Evolutionary conservation across 2,329 filamentous ascomycete species (phyloP).

Genomic region (Ophiostoma ulmi): DNA sequence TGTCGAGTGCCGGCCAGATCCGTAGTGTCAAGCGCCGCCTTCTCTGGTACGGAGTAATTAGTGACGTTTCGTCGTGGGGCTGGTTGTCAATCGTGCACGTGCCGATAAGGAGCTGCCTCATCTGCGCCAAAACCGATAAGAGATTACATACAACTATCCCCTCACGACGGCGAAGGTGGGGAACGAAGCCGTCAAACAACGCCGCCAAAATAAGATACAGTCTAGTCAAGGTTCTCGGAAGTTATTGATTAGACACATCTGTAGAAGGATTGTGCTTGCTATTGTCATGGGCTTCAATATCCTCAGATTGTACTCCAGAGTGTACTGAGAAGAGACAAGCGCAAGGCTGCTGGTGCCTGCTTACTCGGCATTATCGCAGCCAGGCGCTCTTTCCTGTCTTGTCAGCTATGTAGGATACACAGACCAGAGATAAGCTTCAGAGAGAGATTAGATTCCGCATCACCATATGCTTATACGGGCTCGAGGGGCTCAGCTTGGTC

Average conservation of each 20-base stretch:
- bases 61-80: constrained; percentile 13
- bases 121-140: not conserved
- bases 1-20: not conserved
- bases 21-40: not conserved
- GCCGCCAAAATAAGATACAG: not conserved
- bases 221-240: not conserved
- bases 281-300: not conserved
- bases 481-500: not conserved
- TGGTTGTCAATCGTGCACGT: not conserved
- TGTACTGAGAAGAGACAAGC: not conserved
- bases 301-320: no score
- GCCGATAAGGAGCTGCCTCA: not conserved
- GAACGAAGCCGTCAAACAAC: not conserved
- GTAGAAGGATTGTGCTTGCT: not conserved
- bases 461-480: not conserved
- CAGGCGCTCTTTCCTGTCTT: not conserved
- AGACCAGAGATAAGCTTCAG: not conserved
- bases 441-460: not conserved
- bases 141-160: not conserved
- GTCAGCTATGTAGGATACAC: not conserved
- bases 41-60: not conserved
- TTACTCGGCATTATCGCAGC: no score
- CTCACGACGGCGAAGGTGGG: not conserved
- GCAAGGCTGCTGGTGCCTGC: not conserved
- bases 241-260: not conserved